Evolutionary conservation across 2,329 filamentous ascomycete genomes (phyloP).

Genomic region (Domatiomyces catenatus): DNA sequence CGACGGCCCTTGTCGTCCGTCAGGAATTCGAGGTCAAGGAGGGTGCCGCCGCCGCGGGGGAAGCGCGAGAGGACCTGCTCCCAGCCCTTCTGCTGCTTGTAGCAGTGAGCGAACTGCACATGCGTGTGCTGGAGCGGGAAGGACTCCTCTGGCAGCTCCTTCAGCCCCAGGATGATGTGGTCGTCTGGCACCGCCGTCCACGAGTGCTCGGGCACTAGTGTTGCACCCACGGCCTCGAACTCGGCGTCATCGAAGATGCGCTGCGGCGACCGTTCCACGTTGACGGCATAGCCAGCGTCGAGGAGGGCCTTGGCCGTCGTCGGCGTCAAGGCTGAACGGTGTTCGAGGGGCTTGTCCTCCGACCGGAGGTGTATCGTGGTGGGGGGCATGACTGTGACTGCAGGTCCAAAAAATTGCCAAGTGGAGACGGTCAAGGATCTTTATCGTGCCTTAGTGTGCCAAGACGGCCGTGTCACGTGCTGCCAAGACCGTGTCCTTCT

Average conservation of each 20-base stretch:
- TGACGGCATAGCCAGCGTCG: constrained; percentile 53
- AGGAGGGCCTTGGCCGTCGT: constrained; percentile 46
- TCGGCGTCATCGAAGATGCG: constrained; percentile 45
- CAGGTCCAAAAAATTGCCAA: too few species aligned
- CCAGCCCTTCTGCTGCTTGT: constrained; percentile 67
- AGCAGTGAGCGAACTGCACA: constrained; percentile 59
- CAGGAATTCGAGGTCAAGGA: constrained; percentile 80
- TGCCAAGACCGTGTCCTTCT: too few species aligned
- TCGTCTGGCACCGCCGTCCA: constrained; percentile 55
- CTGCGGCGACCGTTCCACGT: constrained; percentile 51
- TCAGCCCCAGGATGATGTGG: constrained; percentile 55
- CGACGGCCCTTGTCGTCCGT: constrained; percentile 53
- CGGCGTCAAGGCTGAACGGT: constrained; percentile 23
- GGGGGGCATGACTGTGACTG: not conserved
- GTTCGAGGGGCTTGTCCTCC: constrained; percentile 16
- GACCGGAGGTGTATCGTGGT: constrained; percentile 16
- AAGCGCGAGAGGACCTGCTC: constrained; percentile 65
- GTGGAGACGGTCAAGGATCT: too few species aligned
- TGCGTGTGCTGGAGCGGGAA: constrained; percentile 58
- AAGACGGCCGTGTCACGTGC: too few species aligned
- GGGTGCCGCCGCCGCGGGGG: constrained; percentile 56
- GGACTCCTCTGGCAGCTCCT: constrained; percentile 48
- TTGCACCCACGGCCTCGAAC: constrained; percentile 48
- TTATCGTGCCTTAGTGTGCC: too few species aligned
- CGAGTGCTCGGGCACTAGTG: constrained; percentile 48